phyloP scores from a whole-genome alignment of 2,329 filamentous ascomycete genomes.

The Trichoderma sp. region DNA sequence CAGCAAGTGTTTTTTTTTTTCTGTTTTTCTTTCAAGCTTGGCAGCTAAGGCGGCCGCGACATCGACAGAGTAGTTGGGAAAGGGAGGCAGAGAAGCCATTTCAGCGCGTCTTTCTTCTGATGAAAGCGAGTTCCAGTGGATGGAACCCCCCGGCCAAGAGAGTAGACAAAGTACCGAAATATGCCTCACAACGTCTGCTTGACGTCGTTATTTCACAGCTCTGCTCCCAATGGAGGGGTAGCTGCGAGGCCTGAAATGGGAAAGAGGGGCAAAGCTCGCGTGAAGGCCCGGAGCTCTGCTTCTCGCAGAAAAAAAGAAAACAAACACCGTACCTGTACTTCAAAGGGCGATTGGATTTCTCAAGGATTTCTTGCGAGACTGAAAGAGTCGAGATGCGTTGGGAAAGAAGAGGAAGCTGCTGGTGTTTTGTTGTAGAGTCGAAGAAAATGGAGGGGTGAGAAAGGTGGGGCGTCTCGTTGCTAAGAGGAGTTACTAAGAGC shows the following conservation, averaged over 20 bases:
- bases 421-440: conserved; percentile 13
- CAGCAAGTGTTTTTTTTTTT: not conserved
- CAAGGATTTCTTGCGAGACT: conserved; percentile 8
- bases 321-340: conserved; percentile 8
- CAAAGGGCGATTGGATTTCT: conserved; percentile 14
- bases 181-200: conserved; percentile 24
- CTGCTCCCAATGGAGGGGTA: conserved; percentile 21
- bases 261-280: conserved; percentile 16
- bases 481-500: conserved; percentile 15
- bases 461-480: conserved; percentile 12
- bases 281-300: not conserved
- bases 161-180: conserved; percentile 15
- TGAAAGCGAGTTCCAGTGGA: not conserved
- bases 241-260: conserved; percentile 15
- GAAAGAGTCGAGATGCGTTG: not conserved
- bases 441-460: conserved; percentile 18
- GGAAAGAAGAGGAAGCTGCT: conserved; percentile 10
- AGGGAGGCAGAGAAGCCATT: not conserved
- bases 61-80: not conserved
- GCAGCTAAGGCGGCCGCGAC: not conserved
- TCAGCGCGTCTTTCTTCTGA: not conserved
- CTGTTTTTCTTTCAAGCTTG: not conserved
- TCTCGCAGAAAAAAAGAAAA: not conserved
- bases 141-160: not conserved
- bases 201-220: conserved; percentile 7